Conservation (phyloP, 164 flowering plant genomes). For the Annona cherimola region DNA sequence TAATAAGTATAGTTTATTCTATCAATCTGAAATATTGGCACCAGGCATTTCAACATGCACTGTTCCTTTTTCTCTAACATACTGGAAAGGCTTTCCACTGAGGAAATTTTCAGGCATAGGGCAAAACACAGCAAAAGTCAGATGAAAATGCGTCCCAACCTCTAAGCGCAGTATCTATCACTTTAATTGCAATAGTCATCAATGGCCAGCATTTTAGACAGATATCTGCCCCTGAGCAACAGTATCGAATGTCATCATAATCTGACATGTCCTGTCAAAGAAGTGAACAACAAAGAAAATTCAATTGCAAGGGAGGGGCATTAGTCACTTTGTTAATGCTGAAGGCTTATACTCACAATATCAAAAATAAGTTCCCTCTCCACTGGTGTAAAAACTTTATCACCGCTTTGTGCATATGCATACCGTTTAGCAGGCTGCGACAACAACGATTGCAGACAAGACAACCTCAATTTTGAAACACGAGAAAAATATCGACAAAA, state of each 20-base stretch:
- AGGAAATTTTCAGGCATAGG: neutral
- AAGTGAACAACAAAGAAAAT: conserved; percentile 1
- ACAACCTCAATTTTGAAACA: neutral
- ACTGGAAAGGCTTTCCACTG: too few species aligned
- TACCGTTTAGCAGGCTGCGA: conserved; percentile 84
- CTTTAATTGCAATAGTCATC: conserved; percentile 94
- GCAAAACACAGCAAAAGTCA: neutral
- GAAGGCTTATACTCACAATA: conserved; percentile 53
- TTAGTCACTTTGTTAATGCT: neutral
- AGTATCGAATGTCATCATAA: conserved; percentile 95
- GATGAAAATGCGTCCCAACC: conserved; percentile 35
- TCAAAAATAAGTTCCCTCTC: conserved; percentile 96
- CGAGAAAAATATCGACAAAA: neutral
- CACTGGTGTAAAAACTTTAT: conserved; percentile 75
- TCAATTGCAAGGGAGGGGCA: neutral
- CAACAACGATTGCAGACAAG: conserved; percentile 1
- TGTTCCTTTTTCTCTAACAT: neutral
- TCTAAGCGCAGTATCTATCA: conserved; percentile 85
- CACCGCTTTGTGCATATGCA: conserved; percentile 79
- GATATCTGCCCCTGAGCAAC: conserved; percentile 96
- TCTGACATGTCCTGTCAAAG: conserved; percentile 81
- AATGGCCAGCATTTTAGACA: conserved; percentile 95
- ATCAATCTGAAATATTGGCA: neutral
- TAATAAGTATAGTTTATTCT: neutral
- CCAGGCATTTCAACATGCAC: neutral